Evolutionary conservation across 306 rosid genomes (phyloP), one percentile per base, ranked within the genome.

Genomic region (Medicago truncatula): DNA sequence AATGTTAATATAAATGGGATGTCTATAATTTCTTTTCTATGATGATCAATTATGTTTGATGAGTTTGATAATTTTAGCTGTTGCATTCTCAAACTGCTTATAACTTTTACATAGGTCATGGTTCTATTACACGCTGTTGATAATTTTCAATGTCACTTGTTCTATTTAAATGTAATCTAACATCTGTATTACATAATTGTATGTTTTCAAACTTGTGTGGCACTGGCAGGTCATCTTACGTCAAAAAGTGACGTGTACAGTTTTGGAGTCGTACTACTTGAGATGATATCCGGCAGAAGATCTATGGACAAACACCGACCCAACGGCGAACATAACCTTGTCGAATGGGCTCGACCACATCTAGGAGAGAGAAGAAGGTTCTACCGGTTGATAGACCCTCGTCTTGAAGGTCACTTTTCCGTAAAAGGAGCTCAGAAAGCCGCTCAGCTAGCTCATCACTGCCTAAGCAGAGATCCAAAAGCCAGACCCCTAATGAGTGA

Each of bases 281-380:
- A 94, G 87, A 94, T 94, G 98, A 67, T 94, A 76, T 82, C 88
- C 0, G 98, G 98, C 54, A 86, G 98, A 90, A 90, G 98, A 88
- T 94, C 98, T 17, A 94, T 94, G 98, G 98, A 94, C 81, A 94
- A 94, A 85, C 87, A 91, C 80, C 80, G 98, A 49, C 98, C 98
- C 66, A 88, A 91, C 12, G 98, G 98, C 6, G 97, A 94, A 57
- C 98, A 94, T 74, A 94, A 94, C 78, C 97, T 94, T 46, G 98
- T 94, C 53, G 98, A 91, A 80, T 94, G 98, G 98, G 97, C 98
- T 76, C 90, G 98, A 67, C 98, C 98, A 4, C 87, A 91, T 86
- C 88, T 94, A n/a, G 93, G 92, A 15, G 98, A 94, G 76, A 87
- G 91, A 83, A 91, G 87, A 79, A 90, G 91, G 78, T 94, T 94